Base-by-base conservation (phyloP, 257 asterid species). In the Ocimum tenuiflorum region DNA sequence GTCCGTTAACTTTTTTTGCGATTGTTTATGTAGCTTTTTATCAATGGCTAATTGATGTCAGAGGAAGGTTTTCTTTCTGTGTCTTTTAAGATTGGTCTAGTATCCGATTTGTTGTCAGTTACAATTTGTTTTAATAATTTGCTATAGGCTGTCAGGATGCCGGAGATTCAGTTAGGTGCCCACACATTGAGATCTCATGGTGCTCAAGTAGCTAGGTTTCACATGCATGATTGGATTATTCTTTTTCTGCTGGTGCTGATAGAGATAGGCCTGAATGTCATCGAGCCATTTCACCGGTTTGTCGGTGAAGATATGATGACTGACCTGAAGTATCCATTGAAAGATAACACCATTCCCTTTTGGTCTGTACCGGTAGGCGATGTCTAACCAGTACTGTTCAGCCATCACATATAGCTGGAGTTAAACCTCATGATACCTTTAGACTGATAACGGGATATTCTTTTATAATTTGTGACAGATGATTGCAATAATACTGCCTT, bases 151-250 rank as follows among this genome's bases (percentile, higher is more conserved):
- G 69, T 75, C 64, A 78, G 78, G 65, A 90, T 90, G 97, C 95
- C 95, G 19, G 94, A 87, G 78, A 83, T 85, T 77, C 97, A 89
- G 80, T 77, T 91, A 84, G 98, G 98, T 42, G 89, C 86, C 71
- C 96, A 89, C 81, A 85, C 97, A 7, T 54, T 92, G 38, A 84
- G 95, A 79, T 49, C 84, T 65, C 97, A 92, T 79, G 98, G 98
- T 75, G 78, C 51, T 69, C 82, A 80, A 81, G 89, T 92, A 29
- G 95, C 87, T 63, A 87, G 80, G 78, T 61, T 84, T 74, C 96
- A 89, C 87, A 84, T 84, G 91, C 97, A 87, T 46, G 98, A 92
- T 74, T 92, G 98, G 98, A 73, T 92, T 48, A 91, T 92, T 71
- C 89, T 92, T 60, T 1, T 86, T 76, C 76, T 92, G 74, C 97